Evolutionary conservation across 306 rosid species (phyloP), one percentile per base, ranked within the genome.

Genomic region (Hippophae rhamnoides): DNA sequence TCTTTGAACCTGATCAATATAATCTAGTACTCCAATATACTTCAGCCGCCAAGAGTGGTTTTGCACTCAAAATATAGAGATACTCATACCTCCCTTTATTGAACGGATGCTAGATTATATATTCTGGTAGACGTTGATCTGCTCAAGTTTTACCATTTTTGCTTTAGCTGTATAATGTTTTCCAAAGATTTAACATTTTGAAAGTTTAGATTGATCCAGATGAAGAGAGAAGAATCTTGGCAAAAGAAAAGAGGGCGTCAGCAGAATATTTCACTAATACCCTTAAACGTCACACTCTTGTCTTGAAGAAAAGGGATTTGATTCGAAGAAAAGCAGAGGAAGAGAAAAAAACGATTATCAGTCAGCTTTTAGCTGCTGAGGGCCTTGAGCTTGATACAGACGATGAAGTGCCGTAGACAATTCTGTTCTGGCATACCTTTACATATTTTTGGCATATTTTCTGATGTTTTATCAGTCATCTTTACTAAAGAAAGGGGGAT

Each of bases 341-440:
- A 63, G 98, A 87, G 47, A 83, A 76, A 76, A 79, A 63, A 68
- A 82, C 49, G 81, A 60, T 73, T 54, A 81, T 90, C 47, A 40
- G 75, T 55, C 84, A 61, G 53, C 94, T 90, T 67, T 81, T 90
- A 69, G 98, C 96, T 7, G 85, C 81, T 25, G 98, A 90, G 71
- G 98, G 98, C 54, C 95, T 90, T 51, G 97, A 90, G 78, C 95
- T 90, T 27, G 98, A 85, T 52, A 46, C 97, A 40, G 92, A 87
- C 23, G 86, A 79, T 13, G 95, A 85, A 13, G 53, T 7, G 7
- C 23, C 23, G 23, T 49, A 49, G 53, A 49, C 53, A 49, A 13
- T 49, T 14, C 14, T 49, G 26, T 5, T 31, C 38, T 31, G 38
- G 38, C 38, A 31, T 31, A 31, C 38, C 4, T 31, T 2, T 31